A percentile compares a stretch with the other conserved stretches of the same genome.
Evolutionary conservation across 805 yeast species (phyloP).

Genomic region (Candida namnaoensis): DNA sequence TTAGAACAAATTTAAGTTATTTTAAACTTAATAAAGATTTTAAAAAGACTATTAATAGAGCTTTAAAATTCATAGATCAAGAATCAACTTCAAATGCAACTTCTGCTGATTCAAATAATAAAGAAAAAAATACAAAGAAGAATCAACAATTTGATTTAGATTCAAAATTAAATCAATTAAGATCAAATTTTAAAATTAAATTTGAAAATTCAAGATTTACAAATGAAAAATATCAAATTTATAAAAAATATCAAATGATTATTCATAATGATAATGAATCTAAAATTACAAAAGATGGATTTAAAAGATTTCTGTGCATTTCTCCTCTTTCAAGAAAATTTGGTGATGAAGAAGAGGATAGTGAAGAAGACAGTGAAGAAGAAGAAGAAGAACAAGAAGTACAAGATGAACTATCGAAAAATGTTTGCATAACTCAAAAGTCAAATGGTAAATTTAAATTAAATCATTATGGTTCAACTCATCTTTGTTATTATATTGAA

Average conservation of each 20-base stretch:
- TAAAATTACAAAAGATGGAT: conserved; percentile 37
- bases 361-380: conserved; percentile 13
- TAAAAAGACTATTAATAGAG: conserved; percentile 55
- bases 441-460: conserved; percentile 4
- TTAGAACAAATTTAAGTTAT: conserved; percentile 44
- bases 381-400: too few species aligned
- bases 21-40: conserved; percentile 56
- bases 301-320: conserved; percentile 60
- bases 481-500: conserved; percentile 68
- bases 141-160: conserved; percentile 19
- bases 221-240: conserved; percentile 53
- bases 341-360: conserved; percentile 1
- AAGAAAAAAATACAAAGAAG: conserved; percentile 5
- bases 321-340: conserved; percentile 39
- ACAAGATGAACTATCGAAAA: too few species aligned
- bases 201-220: conserved; percentile 46
- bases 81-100: not conserved
- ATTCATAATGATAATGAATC: conserved; percentile 52
- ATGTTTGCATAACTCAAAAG: not conserved
- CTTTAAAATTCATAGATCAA: conserved; percentile 15
- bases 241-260: conserved; percentile 55
- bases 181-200: conserved; percentile 27
- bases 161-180: conserved; percentile 29
- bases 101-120: not conserved
- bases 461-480: conserved; percentile 49